A percentile compares a stretch with the other conserved stretches of the same genome.
Conservation (phyloP, 2,329 filamentous ascomycete genomes). For the Cytospora piceae region DNA sequence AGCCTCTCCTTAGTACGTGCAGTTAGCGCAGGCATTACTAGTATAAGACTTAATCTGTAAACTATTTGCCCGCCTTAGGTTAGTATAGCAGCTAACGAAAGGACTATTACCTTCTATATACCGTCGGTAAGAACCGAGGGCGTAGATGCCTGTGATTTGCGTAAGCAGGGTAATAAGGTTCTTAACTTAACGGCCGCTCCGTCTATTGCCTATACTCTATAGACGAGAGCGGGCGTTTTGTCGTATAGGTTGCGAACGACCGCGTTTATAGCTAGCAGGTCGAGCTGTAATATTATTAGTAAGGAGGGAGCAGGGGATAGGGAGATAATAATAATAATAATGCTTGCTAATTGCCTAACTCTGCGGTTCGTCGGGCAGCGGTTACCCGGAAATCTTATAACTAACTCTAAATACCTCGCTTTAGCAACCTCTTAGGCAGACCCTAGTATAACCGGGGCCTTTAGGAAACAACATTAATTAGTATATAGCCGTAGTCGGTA, state of each 20-base stretch:
- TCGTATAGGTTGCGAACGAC: background rate
- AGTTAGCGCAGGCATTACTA: background rate
- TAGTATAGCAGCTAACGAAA: background rate
- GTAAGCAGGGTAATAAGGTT: background rate
- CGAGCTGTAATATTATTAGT: background rate
- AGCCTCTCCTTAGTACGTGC: background rate
- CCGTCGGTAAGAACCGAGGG: background rate
- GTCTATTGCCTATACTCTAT: background rate
- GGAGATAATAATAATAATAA: too few species aligned
- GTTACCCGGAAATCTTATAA: background rate
- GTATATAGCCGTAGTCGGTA: background rate
- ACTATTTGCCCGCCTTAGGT: background rate
- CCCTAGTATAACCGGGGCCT: background rate
- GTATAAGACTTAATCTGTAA: background rate
- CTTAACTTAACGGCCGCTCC: background rate
- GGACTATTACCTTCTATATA: background rate
- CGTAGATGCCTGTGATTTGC: background rate
- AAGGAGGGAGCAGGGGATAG: background rate
- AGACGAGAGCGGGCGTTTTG: background rate
- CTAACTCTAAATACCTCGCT: background rate
- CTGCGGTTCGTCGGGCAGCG: background rate
- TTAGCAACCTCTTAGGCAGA: background rate
- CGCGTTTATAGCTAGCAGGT: background rate
- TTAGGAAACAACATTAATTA: background rate
- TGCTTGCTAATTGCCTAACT: background rate